These are phyloP conservation scores for Phytophthora brassicae DNA, from an alignment of 352 stramenopile species.

Conservation along the genomic window DNA sequence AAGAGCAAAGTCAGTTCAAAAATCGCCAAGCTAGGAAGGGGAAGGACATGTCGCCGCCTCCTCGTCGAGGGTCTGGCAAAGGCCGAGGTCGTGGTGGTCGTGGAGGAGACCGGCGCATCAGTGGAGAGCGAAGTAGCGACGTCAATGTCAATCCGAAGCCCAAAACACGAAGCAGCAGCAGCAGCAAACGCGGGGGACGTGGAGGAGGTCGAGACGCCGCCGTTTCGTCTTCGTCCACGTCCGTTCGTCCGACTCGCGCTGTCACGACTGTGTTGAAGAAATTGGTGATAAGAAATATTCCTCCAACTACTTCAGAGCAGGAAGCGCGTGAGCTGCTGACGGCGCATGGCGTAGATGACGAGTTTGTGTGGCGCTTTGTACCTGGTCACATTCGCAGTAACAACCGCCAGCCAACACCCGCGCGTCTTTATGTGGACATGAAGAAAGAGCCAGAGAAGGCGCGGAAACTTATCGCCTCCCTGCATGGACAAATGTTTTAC, in stretches of 20 bases:
- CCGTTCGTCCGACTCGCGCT: slow-evolving; percentile 38
- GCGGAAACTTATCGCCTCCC: slow-evolving; percentile 46
- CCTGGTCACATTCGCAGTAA: slow-evolving; percentile 49
- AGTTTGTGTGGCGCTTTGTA: slow-evolving; percentile 69
- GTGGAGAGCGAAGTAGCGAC: slow-evolving; percentile 3
- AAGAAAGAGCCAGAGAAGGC: slow-evolving; percentile 63
- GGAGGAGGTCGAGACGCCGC: not conserved
- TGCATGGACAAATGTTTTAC: slow-evolving; percentile 51
- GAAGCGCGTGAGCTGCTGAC: slow-evolving; percentile 40
- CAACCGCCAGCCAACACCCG: slow-evolving; percentile 52
- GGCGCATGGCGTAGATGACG: slow-evolving; percentile 34
- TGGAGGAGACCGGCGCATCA: slow-evolving; percentile 15
- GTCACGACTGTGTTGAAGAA: slow-evolving; percentile 62
- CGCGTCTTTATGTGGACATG: slow-evolving; percentile 73
- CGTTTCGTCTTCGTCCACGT: slow-evolving; percentile 6
- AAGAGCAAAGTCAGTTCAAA: no score
- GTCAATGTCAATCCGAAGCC: slow-evolving; percentile 7
- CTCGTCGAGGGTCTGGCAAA: slow-evolving; percentile 30
- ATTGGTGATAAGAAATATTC: slow-evolving; percentile 71
- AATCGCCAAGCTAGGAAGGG: not conserved
- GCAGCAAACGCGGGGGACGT: slow-evolving; percentile 28
- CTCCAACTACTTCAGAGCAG: slow-evolving; percentile 42
- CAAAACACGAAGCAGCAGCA: slow-evolving; percentile 29
- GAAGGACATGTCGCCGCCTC: slow-evolving; percentile 28
- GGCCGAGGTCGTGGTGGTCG: slow-evolving; percentile 31